Conservation (phyloP, 805 yeast genomes). For the Candida hispaniensis region DNA sequence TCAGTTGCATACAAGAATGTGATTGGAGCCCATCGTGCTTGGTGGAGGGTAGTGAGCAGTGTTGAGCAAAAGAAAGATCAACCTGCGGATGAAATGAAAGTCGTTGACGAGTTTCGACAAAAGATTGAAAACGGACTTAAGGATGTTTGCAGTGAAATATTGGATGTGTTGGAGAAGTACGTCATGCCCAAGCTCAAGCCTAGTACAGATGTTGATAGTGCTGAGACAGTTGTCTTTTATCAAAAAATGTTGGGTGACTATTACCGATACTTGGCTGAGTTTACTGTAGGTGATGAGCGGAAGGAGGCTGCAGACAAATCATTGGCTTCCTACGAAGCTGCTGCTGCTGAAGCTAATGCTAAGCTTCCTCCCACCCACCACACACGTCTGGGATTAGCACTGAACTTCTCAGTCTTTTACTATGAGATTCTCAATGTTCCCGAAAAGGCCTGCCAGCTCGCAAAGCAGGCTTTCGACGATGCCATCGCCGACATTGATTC, state of each 20-base stretch:
- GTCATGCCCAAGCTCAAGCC: conserved; percentile 49
- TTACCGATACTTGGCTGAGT: conserved; percentile 98
- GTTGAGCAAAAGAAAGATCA: conserved; percentile 99
- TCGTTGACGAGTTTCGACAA: conserved; percentile 90
- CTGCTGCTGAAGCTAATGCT: conserved; percentile 95
- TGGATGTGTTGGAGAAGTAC: conserved; percentile 77
- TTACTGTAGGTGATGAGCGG: conserved; percentile 86
- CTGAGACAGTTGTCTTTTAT: conserved; percentile 93
- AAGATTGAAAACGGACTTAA: conserved; percentile 92
- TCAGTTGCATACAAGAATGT: conserved; percentile 98
- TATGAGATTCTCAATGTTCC: conserved; percentile 97
- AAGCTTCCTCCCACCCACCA: conserved; percentile 99
- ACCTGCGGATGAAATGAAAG: conserved; percentile 83
- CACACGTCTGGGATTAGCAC: conserved; percentile 94
- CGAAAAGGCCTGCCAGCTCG: conserved; percentile 96
- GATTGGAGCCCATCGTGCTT: conserved; percentile 98
- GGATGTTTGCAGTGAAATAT: conserved; percentile 90
- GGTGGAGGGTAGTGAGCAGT: conserved; percentile 98
- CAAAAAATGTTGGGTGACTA: conserved; percentile 99
- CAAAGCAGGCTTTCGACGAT: conserved; percentile 98
- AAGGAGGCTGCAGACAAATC: conserved; percentile 91
- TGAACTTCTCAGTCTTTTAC: conserved; percentile 95
- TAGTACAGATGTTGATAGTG: conserved; percentile 2
- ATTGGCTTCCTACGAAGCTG: conserved; percentile 90
- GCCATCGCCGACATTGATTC: conserved; percentile 98